Conservation (phyloP, 1,284 basidiomycete species). For the Clitocybe nebularis region DNA sequence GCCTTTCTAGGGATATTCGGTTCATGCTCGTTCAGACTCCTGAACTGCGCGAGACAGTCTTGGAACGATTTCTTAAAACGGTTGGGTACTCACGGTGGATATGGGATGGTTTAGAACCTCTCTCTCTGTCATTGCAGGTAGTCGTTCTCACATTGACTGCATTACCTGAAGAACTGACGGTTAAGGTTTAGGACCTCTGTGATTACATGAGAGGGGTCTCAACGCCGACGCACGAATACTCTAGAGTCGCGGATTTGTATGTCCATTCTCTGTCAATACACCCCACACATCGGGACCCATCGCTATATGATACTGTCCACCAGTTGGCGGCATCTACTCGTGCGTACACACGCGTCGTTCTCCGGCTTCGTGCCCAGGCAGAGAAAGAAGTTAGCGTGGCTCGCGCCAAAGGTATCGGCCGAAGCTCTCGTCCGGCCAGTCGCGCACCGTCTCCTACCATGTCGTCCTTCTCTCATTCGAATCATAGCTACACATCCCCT, state of each 20-base stretch:
- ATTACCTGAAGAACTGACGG: conserved; percentile 4
- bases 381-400: conserved; percentile 41
- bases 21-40: conserved; percentile 42
- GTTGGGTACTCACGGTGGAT: conserved; percentile 70
- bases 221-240: conserved; percentile 68
- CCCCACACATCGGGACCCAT: conserved; percentile 33
- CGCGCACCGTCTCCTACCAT: conserved; percentile 62
- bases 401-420: conserved; percentile 1
- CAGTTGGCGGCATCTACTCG: conserved; percentile 55
- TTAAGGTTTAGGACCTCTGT: conserved; percentile 55
- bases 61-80: conserved; percentile 63
- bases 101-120: conserved; percentile 53
- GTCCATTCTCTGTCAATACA: conserved; percentile 42
- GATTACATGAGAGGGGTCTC: conserved; percentile 76
- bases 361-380: conserved; percentile 70
- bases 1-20: conserved; percentile 50
- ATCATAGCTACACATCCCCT: conserved; percentile 23
- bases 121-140: conserved; percentile 59
- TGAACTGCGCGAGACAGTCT: conserved; percentile 54
- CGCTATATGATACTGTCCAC: conserved; percentile 37
- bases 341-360: conserved; percentile 70
- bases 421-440: conserved; percentile 42
- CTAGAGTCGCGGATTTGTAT: conserved; percentile 51
- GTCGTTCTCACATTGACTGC: conserved; percentile 18
- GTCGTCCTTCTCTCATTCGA: conserved; percentile 42